phyloP scores from a whole-genome alignment of 2,329 filamentous ascomycete genomes.

The Fusarium chuoi region DNA sequence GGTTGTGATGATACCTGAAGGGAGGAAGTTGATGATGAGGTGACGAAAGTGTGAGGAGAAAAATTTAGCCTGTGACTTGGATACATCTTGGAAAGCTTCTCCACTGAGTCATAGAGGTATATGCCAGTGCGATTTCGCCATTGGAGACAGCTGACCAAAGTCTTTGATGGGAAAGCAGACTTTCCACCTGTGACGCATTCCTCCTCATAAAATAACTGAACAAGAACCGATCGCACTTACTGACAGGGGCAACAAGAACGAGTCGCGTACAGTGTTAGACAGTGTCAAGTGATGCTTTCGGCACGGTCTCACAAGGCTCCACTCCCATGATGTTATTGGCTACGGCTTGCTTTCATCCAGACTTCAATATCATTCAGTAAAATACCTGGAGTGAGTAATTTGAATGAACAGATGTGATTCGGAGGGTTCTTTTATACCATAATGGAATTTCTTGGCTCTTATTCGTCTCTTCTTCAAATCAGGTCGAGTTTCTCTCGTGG shows the following conservation, averaged over 20 bases:
- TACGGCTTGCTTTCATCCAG: not conserved
- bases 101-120: constrained; percentile 33
- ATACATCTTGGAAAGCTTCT: constrained; percentile 29
- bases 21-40: constrained; percentile 14
- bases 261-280: constrained; percentile 13
- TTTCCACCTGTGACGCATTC: constrained; percentile 1
- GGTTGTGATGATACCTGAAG: constrained; percentile 10
- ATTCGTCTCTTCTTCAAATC: not conserved
- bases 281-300: not conserved
- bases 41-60: constrained; percentile 38
- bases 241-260: constrained; percentile 16
- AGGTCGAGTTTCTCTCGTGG: not conserved
- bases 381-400: not conserved
- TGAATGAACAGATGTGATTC: not conserved
- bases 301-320: constrained; percentile 5
- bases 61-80: constrained; percentile 35
- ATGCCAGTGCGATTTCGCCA: constrained; percentile 4
- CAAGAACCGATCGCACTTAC: constrained; percentile 2
- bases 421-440: not conserved
- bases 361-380: not conserved
- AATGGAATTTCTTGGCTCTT: not conserved
- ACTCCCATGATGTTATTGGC: not conserved
- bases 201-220: not conserved
- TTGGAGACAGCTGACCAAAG: not conserved
- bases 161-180: not conserved